Evolutionary conservation across 2,329 filamentous ascomycete genomes (phyloP), one percentile per base, ranked within the genome.

Genomic region (Hypoxylon sp.): DNA sequence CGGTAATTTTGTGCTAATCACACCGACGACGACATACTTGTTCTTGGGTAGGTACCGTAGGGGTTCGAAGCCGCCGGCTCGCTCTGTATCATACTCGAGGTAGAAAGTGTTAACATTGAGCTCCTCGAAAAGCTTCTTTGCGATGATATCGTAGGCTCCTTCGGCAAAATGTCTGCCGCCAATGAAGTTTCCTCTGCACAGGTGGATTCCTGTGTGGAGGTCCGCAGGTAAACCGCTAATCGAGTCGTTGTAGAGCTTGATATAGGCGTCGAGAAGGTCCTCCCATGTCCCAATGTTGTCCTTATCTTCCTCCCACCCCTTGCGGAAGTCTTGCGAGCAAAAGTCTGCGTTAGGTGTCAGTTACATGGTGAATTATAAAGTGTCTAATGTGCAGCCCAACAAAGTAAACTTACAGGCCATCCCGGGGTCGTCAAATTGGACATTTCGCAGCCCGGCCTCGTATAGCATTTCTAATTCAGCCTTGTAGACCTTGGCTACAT

Each of bases 201-300:
- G 83, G 77, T 95, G 92, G 14, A 95, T 90, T 50, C 92, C 92
- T 2, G 92, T 86, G 79, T 94, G 91, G 84, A 94, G 88, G 76
- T 94, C 91, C 1, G 83, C 78, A 0, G 91, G 91, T 0, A 88
- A 82, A 74, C 87, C 86, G 74, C 84, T 82, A 76, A 93, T 85
- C 75, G 85, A 88, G 79, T 92, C 89, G 78, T 94, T 94, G 84
- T 94, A 94, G 72, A 93, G 88, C 68, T 86, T 84, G 78, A 95
- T 91, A 81, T 95, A 95, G 30, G 90, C 88, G 73, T 93, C 90
- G 22, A 95, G 86, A 49, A 93, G 88, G 72, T 90, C 89, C 53
- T 92, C 91, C 6, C 91, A 87, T 1, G 87, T 87, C 78, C 89
- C 88, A 59, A 86, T 86, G 77, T 94, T 93, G 74, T 89, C 85